Evolutionary conservation across 805 yeast genomes (phyloP), one percentile per base, ranked within the genome.

Genomic region (Metschnikowia matae): DNA sequence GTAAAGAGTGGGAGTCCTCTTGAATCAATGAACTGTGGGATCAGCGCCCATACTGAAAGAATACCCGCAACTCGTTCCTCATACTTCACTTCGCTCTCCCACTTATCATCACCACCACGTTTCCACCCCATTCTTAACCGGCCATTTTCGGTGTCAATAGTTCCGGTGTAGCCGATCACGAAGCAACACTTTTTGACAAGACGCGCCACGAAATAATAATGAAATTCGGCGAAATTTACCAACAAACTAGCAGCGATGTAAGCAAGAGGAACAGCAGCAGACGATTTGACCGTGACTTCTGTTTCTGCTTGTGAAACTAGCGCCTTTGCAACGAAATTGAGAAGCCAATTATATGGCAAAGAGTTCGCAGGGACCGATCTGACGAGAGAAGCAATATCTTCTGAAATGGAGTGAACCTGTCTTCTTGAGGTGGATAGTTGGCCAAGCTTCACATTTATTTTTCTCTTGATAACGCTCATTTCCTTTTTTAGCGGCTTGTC

Each of bases 181-280:
- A 79, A 79, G 1, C 98, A 97, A 62, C 98, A 94, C 61, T 90
- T 89, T 66, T 92, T 92, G 33, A 89, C 87, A 62, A 91, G 80
- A 55, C 98, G 78, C 0, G 98, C 96, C 62, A 83, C 69, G 31
- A 87, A 62, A 51, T 70, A 81, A 52, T 81, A 81, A 31, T 76
- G 73, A 17, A 87, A 69, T 6, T 79, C 82, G 1, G 79, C 77
- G 43, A 71, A 73, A 23, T 63, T 39, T 6, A 76, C 62, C 58
- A 89, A 62, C 38, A 90, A 62, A 32, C 74, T 71, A 15, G 80
- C 61, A 0, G 92, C 71, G 33, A 92, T 67, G 58, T 77, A 78
- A 0, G 89, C 96, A 41, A 94, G 69, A 0, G 99, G 96, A 7
- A 87, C 61, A 0, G 97, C 87, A 3, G 90, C 82, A 40, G 81